Percentiles rank a stretch among this genome's conserved stretches.
Evolutionary conservation across 108 stramenopile species (phyloP).

Genomic region (Nitzschia sp.): DNA sequence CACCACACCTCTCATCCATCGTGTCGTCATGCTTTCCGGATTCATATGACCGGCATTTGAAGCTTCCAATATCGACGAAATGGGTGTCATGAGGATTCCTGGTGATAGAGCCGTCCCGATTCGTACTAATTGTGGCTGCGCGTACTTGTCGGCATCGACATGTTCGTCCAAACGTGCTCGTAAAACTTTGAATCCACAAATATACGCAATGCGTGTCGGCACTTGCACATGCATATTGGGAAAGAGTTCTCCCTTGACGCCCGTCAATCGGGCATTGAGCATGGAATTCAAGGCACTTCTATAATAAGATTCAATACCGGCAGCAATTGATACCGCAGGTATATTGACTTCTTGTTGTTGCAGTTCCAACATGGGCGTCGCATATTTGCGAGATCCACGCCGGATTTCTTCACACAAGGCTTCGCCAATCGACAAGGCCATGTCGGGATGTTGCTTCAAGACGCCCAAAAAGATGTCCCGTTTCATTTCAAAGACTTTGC

Average conservation of each 20-base stretch:
- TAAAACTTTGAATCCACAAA: constrained; percentile 70
- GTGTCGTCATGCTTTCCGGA: constrained; percentile 53
- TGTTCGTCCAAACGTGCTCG: constrained; percentile 46
- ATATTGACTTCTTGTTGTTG: constrained; percentile 46
- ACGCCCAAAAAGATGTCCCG: constrained; percentile 31
- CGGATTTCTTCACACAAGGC: constrained; percentile 42
- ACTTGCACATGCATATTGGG: constrained; percentile 85
- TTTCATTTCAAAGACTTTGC: constrained; percentile 48
- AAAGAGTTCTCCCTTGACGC: constrained; percentile 52
- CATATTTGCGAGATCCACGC: constrained; percentile 35
- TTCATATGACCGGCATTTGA: constrained; percentile 79
- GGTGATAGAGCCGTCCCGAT: constrained; percentile 55
- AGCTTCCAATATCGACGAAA: constrained; percentile 71
- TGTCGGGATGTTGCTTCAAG: constrained; percentile 36
- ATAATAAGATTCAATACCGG: constrained; percentile 84
- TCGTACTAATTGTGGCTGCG: constrained; percentile 37
- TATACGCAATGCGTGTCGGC: constrained; percentile 73
- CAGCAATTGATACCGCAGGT: constrained; percentile 68
- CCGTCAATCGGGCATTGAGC: constrained; percentile 66
- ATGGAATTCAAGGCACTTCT: constrained; percentile 62
- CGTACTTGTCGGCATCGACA: constrained; percentile 36
- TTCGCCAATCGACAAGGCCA: constrained; percentile 33
- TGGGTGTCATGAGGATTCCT: constrained; percentile 78
- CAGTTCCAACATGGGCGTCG: constrained; percentile 54
- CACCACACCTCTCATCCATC: constrained; percentile 65